Evolutionary conservation across 1,139 yeast species (phyloP), one percentile per base, ranked within the genome.

Genomic region (Debaryomyces psychrophilus): DNA sequence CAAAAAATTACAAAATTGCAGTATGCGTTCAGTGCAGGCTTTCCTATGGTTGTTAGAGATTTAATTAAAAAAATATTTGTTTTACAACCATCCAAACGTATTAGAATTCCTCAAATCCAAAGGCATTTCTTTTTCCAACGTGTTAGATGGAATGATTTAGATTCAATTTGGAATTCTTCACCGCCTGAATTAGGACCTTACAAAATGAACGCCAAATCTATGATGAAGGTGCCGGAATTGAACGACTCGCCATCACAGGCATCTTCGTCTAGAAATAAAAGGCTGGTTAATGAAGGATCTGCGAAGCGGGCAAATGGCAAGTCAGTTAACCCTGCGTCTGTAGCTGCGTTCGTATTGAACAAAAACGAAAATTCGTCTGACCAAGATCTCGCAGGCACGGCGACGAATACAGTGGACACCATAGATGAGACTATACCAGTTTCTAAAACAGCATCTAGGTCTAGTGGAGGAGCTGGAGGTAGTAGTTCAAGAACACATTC

Each of bases 161-260:
- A 77, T 39, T 70, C 71, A 51, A 73, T 93, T 23, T 93, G 99
- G 98, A 68, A 71, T 28, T 64, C 67, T 0, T 71, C 75, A 2
- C 89, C 90, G 2, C 99, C 99, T 1, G 85, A 81, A 55, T 67
- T 90, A 34, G 83, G 85, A 11, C 96, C 97, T 0, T 75, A 73
- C 48, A 71, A 76, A 50, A 73, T 79, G 73, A 73, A 74, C 39
- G 83, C 83, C 4, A 76, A 76, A 54, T 70, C 82, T 2, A 81
- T 81, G 85, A 73, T 76, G 71, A 77, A 79, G 42, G 64, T 79
- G 17, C 83, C 84, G 0, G 79, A 72, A 45, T 51, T 73, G 37
- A 56, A 59, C 11, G 69, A 68, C 44, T 48, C n/a, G n/a, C n/a
- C 67, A 2, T 55, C 66, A 5, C 56, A 57, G n/a, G 53, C 57